Evolutionary conservation across 441 rosid genomes (phyloP).

Genomic region (Arabidopsis hybrid): DNA sequence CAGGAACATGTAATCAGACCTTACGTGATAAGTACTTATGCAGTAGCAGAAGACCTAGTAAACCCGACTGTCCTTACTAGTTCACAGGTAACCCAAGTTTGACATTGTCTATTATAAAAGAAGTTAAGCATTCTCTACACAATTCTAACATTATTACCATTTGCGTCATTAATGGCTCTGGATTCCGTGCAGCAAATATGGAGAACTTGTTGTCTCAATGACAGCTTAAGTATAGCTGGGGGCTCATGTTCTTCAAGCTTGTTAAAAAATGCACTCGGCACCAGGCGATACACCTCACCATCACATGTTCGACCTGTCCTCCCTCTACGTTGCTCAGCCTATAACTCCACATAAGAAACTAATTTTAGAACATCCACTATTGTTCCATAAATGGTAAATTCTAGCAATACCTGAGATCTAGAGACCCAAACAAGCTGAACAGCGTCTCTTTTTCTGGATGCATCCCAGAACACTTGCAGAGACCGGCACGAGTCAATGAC

Average conservation of each 20-base stretch:
- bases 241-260: slow-evolving; percentile 72
- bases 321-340: slow-evolving; percentile 96
- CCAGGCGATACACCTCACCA: slow-evolving; percentile 92
- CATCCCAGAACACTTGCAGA: slow-evolving; percentile 91
- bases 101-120: slow-evolving; percentile 7
- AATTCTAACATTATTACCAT: slow-evolving; percentile 55
- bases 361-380: slow-evolving; percentile 20
- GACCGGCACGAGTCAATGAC: slow-evolving; percentile 96
- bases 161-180: slow-evolving; percentile 85
- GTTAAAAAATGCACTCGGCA: slow-evolving; percentile 77
- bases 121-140: slow-evolving; percentile 8
- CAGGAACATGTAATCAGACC: slow-evolving; percentile 15
- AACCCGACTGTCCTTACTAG: slow-evolving; percentile 24
- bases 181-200: slow-evolving; percentile 85
- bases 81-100: slow-evolving; percentile 26
- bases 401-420: slow-evolving; percentile 78
- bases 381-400: slow-evolving; percentile 23
- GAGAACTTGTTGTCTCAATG: slow-evolving; percentile 90
- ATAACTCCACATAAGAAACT: slow-evolving; percentile 43
- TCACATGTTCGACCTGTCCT: slow-evolving; percentile 98
- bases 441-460: slow-evolving; percentile 62
- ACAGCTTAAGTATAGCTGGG: slow-evolving; percentile 79
- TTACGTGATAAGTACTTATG: slow-evolving; percentile 16
- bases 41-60: slow-evolving; percentile 22
- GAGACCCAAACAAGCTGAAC: slow-evolving; percentile 91